These are phyloP conservation scores for Boletus sensibilis DNA, from an alignment of 768 basidiomycete genomes.

Conservation along the genomic window DNA sequence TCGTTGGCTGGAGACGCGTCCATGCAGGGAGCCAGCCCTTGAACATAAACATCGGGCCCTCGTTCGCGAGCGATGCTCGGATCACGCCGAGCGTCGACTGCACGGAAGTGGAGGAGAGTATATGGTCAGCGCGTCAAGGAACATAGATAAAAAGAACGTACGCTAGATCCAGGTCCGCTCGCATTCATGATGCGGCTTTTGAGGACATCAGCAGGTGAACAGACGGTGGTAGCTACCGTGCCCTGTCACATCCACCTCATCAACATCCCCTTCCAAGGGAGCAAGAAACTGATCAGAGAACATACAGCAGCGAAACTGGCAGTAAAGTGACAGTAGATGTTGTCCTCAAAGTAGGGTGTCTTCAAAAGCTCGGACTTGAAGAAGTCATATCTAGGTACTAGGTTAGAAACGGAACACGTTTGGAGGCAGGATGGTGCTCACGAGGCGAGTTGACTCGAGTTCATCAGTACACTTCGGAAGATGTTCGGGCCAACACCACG, in stretches of 20 bases:
- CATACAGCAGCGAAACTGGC: conserved; percentile 84
- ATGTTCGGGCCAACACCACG: conserved; percentile 85
- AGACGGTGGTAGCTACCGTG: conserved; percentile 86
- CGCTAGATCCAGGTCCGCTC: conserved; percentile 74
- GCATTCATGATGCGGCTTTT: conserved; percentile 93
- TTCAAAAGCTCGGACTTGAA: conserved; percentile 84
- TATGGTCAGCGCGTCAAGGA: not conserved
- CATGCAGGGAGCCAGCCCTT: conserved; percentile 90
- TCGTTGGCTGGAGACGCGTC: conserved; percentile 83
- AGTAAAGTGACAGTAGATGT: conserved; percentile 79
- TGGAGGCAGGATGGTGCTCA: conserved; percentile 36
- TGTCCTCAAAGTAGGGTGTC: conserved; percentile 72
- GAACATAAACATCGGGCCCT: conserved; percentile 90
- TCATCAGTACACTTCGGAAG: conserved; percentile 85
- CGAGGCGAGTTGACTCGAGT: conserved; percentile 90
- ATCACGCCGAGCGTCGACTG: conserved; percentile 75
- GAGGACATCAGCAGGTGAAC: conserved; percentile 85
- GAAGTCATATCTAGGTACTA: conserved; percentile 69
- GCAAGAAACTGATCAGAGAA: not conserved
- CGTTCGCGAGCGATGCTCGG: conserved; percentile 60
- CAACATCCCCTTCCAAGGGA: not conserved
- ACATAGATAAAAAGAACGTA: conserved; percentile 35
- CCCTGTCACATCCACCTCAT: conserved; percentile 45
- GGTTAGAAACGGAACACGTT: not conserved
- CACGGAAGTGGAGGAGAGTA: not conserved